A percentile compares a stretch with the other conserved stretches of the same genome.
phyloP scores from a whole-genome alignment of 352 stramenopile genomes.

The Phytopythium litorale region DNA sequence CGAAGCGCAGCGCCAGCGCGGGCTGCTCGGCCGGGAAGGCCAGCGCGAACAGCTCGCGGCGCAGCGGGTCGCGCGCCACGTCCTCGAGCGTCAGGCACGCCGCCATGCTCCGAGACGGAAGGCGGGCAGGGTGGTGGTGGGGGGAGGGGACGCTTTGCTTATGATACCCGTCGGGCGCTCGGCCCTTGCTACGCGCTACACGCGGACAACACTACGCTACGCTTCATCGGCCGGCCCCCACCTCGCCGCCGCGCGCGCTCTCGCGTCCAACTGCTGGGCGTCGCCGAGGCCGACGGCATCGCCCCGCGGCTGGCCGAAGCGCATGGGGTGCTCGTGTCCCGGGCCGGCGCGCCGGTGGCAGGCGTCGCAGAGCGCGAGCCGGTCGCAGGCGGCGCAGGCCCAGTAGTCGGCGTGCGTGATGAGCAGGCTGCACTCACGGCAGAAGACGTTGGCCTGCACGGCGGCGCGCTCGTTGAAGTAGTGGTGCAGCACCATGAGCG shows the following conservation, averaged over 20 bases:
- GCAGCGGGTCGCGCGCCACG: constrained; percentile 51
- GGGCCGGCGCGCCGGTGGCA: constrained; percentile 48
- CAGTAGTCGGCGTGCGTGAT: constrained; percentile 75
- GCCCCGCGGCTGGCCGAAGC: constrained; percentile 23
- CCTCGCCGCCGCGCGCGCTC: neutral
- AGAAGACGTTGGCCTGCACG: constrained; percentile 73
- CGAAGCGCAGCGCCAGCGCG: constrained; percentile 50
- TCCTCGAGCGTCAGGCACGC: constrained; percentile 45
- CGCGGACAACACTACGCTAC: no score
- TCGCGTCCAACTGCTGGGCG: neutral
- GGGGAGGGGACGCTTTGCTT: no score
- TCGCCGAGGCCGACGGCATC: no score
- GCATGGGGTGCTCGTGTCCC: constrained; percentile 45
- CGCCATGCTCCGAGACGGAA: neutral
- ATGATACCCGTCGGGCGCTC: no score
- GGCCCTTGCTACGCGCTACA: no score
- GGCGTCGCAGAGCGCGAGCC: constrained; percentile 65
- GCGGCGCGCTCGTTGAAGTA: constrained; percentile 74
- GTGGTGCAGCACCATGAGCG: constrained; percentile 89
- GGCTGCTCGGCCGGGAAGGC: constrained; percentile 54
- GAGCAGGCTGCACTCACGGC: constrained; percentile 66
- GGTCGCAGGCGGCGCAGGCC: constrained; percentile 47
- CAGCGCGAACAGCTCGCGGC: constrained; percentile 51
- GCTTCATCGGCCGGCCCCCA: neutral
- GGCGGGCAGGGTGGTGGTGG: no score